Conservation (phyloP, 352 stramenopile species). For the Globisporangium iwayamae region DNA sequence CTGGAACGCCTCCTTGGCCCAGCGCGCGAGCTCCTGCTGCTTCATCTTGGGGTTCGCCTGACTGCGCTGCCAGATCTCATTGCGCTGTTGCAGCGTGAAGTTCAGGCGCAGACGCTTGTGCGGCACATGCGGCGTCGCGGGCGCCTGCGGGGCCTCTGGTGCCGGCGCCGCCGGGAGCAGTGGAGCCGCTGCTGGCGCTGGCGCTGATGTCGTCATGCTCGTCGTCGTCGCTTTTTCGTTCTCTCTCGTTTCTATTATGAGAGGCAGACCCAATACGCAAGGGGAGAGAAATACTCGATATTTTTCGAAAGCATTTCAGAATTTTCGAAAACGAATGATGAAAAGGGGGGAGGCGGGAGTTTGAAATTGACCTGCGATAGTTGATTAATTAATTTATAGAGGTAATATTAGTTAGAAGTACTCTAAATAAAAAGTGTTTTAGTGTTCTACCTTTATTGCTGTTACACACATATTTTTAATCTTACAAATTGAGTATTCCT, state of each 20-base stretch:
- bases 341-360: background rate
- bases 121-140: background rate
- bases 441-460: background rate
- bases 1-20: conserved; percentile 17
- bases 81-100: conserved; percentile 20
- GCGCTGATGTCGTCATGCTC: background rate
- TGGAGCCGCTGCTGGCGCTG: background rate
- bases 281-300: background rate
- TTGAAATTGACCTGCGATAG: too few species aligned
- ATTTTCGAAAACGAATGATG: too few species aligned
- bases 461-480: too few species aligned
- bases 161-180: background rate
- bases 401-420: background rate
- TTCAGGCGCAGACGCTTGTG: conserved; percentile 18
- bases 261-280: conserved; percentile 5
- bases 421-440: background rate
- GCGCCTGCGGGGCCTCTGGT: too few species aligned
- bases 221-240: background rate
- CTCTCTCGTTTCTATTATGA: conserved; percentile 5
- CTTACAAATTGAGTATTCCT: too few species aligned
- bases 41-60: conserved; percentile 21
- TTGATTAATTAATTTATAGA: background rate
- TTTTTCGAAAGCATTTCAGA: background rate
- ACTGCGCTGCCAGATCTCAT: conserved; percentile 16
- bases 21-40: conserved; percentile 20